These are phyloP conservation scores for Malassezia restricta DNA, from an alignment of 1,284 basidiomycete genomes.

Conservation along the genomic window DNA sequence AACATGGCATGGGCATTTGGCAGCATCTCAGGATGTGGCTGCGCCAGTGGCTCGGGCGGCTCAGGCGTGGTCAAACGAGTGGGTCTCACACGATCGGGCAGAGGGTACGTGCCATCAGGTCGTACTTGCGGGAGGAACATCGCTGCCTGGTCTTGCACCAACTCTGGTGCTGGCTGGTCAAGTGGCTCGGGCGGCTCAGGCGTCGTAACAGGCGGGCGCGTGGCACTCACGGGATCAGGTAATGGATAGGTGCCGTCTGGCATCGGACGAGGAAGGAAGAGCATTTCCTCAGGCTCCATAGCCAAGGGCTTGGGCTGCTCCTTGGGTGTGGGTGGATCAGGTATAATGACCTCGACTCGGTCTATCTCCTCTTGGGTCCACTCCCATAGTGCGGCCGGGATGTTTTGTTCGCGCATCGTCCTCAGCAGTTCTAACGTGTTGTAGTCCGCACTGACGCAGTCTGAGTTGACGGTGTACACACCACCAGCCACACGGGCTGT, in stretches of 20 bases:
- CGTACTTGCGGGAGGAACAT: not conserved
- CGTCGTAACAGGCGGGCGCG: not conserved
- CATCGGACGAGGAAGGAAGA: not conserved
- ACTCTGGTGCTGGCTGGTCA: not conserved
- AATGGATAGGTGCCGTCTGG: not conserved
- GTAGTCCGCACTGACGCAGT: not conserved
- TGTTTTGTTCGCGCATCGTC: conserved; percentile 1
- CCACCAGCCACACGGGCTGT: conserved; percentile 4
- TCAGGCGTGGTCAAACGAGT: not conserved
- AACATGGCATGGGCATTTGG: not conserved
- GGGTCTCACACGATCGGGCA: conserved; percentile 1
- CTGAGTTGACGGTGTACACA: conserved; percentile 1
- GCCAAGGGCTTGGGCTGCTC: not conserved
- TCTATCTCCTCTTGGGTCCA: not conserved
- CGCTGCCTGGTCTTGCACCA: not conserved
- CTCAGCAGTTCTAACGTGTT: not conserved
- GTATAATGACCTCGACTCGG: not conserved
- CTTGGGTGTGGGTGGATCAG: not conserved
- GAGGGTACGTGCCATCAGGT: not conserved
- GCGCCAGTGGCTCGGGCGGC: not conserved
- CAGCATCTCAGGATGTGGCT: not conserved
- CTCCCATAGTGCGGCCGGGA: conserved; percentile 1
- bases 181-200: not conserved
- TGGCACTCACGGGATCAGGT: not conserved
- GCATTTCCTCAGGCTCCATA: not conserved